These are phyloP conservation scores for Pseudogymnoascus sp. DNA, from an alignment of 2,329 filamentous ascomycete genomes.

Conservation along the genomic window DNA sequence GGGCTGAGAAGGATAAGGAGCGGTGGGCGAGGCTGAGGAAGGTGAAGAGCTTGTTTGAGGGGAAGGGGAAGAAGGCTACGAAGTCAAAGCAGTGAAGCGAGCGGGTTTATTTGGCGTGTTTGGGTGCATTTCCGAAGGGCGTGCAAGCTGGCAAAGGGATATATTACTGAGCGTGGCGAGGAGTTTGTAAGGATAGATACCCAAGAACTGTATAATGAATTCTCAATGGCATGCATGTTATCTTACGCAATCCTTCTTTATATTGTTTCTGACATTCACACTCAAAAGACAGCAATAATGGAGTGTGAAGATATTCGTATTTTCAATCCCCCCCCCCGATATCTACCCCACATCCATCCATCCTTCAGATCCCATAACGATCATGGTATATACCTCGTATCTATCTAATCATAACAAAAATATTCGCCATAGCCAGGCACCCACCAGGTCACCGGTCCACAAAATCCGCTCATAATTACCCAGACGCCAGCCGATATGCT, in stretches of 20 bases:
- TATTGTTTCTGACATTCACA: not conserved
- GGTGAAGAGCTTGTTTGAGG: constrained; percentile 63
- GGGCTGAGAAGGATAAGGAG: constrained; percentile 58
- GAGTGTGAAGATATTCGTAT: constrained; percentile 1
- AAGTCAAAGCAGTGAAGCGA: not conserved
- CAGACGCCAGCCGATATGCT: constrained; percentile 3
- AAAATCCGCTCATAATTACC: not conserved
- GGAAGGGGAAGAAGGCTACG: constrained; percentile 46
- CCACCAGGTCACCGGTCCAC: not conserved
- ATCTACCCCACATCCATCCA: not conserved
- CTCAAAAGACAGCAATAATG: not conserved
- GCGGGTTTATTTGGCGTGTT: not conserved
- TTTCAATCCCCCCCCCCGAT: not conserved
- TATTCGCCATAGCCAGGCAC: not conserved
- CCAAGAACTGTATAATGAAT: constrained; percentile 7
- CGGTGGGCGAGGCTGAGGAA: constrained; percentile 62
- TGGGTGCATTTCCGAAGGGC: not conserved
- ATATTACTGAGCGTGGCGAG: not conserved
- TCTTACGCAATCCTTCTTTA: not conserved
- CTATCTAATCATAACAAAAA: constrained; percentile 5
- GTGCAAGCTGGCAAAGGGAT: not conserved
- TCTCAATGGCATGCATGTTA: not conserved
- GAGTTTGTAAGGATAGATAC: constrained; percentile 7
- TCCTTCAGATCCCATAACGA: not conserved
- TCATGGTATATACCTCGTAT: constrained; percentile 1